phyloP scores from a whole-genome alignment of 176 grass and related monocot genomes.

The Phyllostachys edulis region DNA sequence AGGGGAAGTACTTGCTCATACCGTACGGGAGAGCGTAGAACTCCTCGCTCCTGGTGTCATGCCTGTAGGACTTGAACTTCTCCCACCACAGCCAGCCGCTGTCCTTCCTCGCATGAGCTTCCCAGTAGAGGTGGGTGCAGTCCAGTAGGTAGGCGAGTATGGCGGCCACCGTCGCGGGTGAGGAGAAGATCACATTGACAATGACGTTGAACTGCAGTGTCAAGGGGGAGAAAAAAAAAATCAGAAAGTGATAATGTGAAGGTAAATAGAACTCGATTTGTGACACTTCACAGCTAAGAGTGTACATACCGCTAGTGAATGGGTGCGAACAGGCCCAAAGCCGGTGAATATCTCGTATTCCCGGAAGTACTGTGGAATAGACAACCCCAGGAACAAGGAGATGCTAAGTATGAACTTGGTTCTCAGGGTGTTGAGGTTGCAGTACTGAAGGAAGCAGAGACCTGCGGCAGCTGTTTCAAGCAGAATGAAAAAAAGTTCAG shows the following conservation, averaged over 20 bases:
- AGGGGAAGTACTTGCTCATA: constrained; percentile 91
- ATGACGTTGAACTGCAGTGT: constrained; percentile 87
- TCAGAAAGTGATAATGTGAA: constrained; percentile 17
- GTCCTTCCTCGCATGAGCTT: constrained; percentile 57
- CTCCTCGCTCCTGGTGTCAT: constrained; percentile 73
- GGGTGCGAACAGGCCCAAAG: constrained; percentile 74
- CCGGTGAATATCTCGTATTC: constrained; percentile 63
- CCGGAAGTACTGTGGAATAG: constrained; percentile 80
- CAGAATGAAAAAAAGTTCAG: constrained; percentile 17
- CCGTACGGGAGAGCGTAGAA: constrained; percentile 83
- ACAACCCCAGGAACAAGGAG: constrained; percentile 81
- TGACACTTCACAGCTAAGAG: neutral
- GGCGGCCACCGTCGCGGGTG: constrained; percentile 79
- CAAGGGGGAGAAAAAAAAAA: neutral
- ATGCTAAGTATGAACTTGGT: constrained; percentile 89
- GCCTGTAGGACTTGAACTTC: constrained; percentile 67
- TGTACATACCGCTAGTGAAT: constrained; percentile 50
- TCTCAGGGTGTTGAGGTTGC: constrained; percentile 82
- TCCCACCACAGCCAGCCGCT: constrained; percentile 79
- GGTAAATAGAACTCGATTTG: neutral
- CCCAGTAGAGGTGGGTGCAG: constrained; percentile 62
- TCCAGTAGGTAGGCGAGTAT: constrained; percentile 81
- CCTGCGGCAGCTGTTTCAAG: constrained; percentile 70
- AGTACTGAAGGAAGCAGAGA: constrained; percentile 82
- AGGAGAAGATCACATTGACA: constrained; percentile 88